Evolutionary conservation across 2,329 filamentous ascomycete genomes (phyloP).

Genomic region (Pseudopithomyces maydicus): DNA sequence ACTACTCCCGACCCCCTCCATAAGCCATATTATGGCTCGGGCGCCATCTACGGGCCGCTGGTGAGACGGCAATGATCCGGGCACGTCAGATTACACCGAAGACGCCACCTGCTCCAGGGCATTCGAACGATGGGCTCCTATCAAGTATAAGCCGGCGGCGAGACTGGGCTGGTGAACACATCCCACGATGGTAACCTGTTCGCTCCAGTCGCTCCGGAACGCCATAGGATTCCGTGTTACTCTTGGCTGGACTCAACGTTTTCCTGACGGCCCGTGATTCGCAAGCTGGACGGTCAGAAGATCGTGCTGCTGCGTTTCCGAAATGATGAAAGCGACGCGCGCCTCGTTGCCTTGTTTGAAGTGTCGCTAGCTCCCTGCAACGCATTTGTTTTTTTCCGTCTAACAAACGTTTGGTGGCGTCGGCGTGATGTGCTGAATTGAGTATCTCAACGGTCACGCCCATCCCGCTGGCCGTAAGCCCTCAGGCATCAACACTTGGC

Average conservation of each 20-base stretch:
- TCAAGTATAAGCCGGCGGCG: neutral
- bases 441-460: conserved; percentile 4
- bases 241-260: neutral
- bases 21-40: neutral
- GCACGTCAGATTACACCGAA: neutral
- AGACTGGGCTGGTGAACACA: neutral
- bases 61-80: neutral
- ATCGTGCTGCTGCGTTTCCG: neutral
- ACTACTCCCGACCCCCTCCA: neutral
- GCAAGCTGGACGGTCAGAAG: neutral
- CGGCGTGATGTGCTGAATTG: conserved; percentile 2
- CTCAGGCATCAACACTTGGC: conserved; percentile 6
- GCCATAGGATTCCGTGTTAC: conserved; percentile 7
- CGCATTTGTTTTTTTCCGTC: neutral
- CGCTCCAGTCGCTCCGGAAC: neutral
- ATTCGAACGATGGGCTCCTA: neutral
- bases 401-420: conserved; percentile 4
- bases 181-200: neutral
- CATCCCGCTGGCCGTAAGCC: neutral
- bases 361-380: neutral
- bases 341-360: conserved; percentile 7
- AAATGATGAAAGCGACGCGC: neutral
- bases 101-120: neutral
- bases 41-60: conserved; percentile 1
- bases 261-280: conserved; percentile 1